Evolutionary conservation across 2,329 filamentous ascomycete genomes (phyloP), one percentile per base, ranked within the genome.

Genomic region (Diaporthe citrichinensis): DNA sequence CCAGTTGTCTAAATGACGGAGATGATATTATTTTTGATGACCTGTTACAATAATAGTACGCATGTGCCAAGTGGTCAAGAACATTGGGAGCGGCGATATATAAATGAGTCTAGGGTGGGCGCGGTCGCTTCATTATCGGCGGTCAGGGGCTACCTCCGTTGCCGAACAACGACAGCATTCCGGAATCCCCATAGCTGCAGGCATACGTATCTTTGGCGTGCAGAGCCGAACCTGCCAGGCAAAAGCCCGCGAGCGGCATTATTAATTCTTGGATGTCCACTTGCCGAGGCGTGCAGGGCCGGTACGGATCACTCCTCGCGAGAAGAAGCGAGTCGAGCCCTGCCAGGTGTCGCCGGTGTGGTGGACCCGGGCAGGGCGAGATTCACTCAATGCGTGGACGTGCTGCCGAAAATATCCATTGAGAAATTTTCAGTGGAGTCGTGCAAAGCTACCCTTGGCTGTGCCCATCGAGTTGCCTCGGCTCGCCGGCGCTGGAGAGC

Each of bases 221-320:
- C 65, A n/a, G 49, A 69, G 55, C 46, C 31, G 25, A 36, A 2
- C 31, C 46, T 53, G 65, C 28, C 14, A 55, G 49, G 15, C 65
- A 15, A 39, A 55, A 28, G 46, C 65, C 65, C 31, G 25, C 28
- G 25, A 55, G 20, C 34, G 46, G 46, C 44, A 65, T 61, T 53
- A 65, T 65, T 41, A 61, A 51, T 57, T 17, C 34, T 15, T 36
- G 7, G 14, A 67, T 46, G 41, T 39, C 74, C 74, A 76, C 74
- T 76, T 76, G 65, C 74, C 74, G 72, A 74, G 74, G 74, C 51
- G 74, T 44, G 20, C 7, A 72, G 69, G 74, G 74, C 57, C 55
- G 28, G 31, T 23, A 57, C 12, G 58, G 31, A n/a, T 36, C 51
- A 23, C 20, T 69, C 15, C 15, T 15, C 34, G 49, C 44, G 44